These are phyloP conservation scores for Glebionis coronaria DNA, from an alignment of 129 eudicot species.

Conservation along the genomic window DNA sequence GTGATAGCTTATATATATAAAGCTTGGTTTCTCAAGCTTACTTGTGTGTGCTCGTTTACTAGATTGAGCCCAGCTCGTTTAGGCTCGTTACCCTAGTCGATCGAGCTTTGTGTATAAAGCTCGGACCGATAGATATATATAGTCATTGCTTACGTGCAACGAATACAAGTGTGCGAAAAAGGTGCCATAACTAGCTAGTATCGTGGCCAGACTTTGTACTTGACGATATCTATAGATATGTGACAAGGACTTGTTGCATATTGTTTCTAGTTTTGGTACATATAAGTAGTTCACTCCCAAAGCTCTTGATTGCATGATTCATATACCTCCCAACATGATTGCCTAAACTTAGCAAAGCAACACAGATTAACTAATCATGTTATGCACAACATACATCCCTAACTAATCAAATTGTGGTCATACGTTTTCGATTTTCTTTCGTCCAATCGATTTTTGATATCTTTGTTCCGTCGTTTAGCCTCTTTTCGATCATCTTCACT, in stretches of 20 bases:
- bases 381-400: slow-evolving; percentile 21
- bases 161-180: no score
- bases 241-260: slow-evolving; percentile 22
- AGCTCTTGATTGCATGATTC: slow-evolving; percentile 25
- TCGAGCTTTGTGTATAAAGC: no score
- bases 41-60: no score
- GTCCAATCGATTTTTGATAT: slow-evolving; percentile 22
- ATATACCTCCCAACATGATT: slow-evolving; percentile 37
- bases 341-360: slow-evolving; percentile 40
- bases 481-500: neutral
- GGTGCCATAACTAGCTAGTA: neutral
- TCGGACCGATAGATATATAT: no score
- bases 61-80: no score
- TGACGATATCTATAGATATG: neutral
- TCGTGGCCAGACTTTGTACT: slow-evolving; percentile 28
- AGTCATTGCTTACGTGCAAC: no score
- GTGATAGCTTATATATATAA: no score
- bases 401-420: slow-evolving; percentile 25
- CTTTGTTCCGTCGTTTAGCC: slow-evolving; percentile 10
- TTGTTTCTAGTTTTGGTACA: slow-evolving; percentile 25
- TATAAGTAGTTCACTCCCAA: slow-evolving; percentile 18
- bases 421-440: slow-evolving; percentile 19
- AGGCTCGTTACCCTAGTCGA: no score
- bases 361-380: slow-evolving; percentile 41
- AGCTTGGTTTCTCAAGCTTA: no score